Evolutionary conservation across 2,329 filamentous ascomycete genomes (phyloP), one percentile per base, ranked within the genome.

Genomic region (Paecilomyces sp.): DNA sequence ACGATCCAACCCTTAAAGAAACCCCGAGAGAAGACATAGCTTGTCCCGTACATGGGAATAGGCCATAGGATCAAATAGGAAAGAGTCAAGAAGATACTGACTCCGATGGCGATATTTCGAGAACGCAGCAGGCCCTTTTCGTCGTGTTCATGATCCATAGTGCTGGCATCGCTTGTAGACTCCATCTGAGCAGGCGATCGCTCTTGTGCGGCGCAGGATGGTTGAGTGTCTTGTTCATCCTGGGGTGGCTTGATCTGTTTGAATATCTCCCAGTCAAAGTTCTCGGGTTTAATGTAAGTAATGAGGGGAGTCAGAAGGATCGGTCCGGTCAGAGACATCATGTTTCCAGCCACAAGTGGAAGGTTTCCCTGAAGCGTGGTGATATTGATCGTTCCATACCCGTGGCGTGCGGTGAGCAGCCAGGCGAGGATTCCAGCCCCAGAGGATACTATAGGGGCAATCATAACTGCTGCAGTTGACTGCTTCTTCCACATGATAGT

Each of bases 31-130:
- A 80, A 80, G 0, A 80, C 67, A 24, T 80, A 80, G 13, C 74
- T 72, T 0, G 76, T 70, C 0, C 72, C 79, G 61, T 81, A 81
- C 78, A 81, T 82, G 0, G 78, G 78, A n/a, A 81, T 68, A 1
- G 79, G 79, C 77, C 79, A 81, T 2, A 81, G 62, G 3, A 81
- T 75, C 76, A 61, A 22, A 52, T 67, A 64, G 11, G 62, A 33
- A 12, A 68, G 50, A 9, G 64, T 66, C 61, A 67, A 59, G 15
- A 63, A 58, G 34, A 63, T 54, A 24, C 62, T 64, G 52, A 59
- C 56, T 36, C 34, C 41, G 18, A 60, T 58, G 22, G 61, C 63
- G 34, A 58, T 60, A n/a, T 61, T 65, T 18, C 62, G 57, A 3
- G 63, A 65, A 4, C 59, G 56, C n/a, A 66, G 57, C 3, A 68